Percentiles rank a stretch among this genome's conserved stretches.
Evolutionary conservation across 176 grass and related monocot genomes (phyloP).

Genomic region (Poa pratensis): DNA sequence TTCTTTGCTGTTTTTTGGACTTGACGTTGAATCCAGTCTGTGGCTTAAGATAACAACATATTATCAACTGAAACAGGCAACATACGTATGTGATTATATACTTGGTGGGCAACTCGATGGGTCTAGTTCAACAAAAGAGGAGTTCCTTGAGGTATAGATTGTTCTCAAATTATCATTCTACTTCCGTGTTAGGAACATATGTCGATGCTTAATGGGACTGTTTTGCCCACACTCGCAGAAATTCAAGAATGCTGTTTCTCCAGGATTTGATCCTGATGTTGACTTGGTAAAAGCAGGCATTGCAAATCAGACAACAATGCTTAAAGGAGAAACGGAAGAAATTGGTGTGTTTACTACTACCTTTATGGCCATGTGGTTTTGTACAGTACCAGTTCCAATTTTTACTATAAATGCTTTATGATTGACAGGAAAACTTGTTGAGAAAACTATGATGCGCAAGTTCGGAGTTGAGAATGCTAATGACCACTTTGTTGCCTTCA

Average conservation of each 20-base stretch:
- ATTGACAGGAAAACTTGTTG: slow-evolving; percentile 78
- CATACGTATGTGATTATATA: slow-evolving; percentile 93
- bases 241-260: slow-evolving; percentile 88
- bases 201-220: slow-evolving; percentile 1
- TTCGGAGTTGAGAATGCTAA: slow-evolving; percentile 86
- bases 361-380: slow-evolving; percentile 24
- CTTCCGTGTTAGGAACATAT: slow-evolving; percentile 25
- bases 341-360: slow-evolving; percentile 61
- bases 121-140: slow-evolving; percentile 91
- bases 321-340: slow-evolving; percentile 99
- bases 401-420: slow-evolving; percentile 6
- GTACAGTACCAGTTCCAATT: neutral
- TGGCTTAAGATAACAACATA: slow-evolving; percentile 22
- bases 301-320: slow-evolving; percentile 99
- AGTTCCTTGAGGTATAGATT: slow-evolving; percentile 70
- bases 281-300: slow-evolving; percentile 87
- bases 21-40: neutral
- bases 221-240: slow-evolving; percentile 56
- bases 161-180: slow-evolving; percentile 16
- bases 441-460: slow-evolving; percentile 96
- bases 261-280: slow-evolving; percentile 95
- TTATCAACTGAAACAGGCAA: slow-evolving; percentile 57
- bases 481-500: slow-evolving; percentile 87
- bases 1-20: slow-evolving; percentile 9
- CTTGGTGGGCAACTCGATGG: slow-evolving; percentile 91